These are phyloP conservation scores for Ophiobolus disseminans DNA, from an alignment of 2,329 filamentous ascomycete genomes.

Conservation along the genomic window DNA sequence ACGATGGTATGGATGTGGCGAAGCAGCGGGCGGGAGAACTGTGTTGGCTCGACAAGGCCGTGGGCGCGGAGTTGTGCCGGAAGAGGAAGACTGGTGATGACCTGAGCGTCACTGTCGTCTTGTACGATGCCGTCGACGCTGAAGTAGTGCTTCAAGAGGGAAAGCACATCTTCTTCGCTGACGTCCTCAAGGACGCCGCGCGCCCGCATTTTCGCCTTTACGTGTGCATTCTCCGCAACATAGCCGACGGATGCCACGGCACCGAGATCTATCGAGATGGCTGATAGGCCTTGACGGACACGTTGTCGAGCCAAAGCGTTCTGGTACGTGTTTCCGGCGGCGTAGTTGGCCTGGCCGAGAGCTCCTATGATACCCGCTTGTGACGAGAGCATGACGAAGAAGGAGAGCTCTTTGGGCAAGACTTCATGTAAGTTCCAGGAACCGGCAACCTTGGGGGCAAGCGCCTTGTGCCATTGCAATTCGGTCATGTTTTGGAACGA, in stretches of 20 bases:
- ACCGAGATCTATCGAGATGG: conserved; percentile 26
- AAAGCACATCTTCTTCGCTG: conserved; percentile 24
- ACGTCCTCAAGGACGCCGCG: conserved; percentile 20
- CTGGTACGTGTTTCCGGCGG: conserved; percentile 32
- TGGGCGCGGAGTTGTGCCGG: too few relatives aligned
- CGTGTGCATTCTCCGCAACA: conserved; percentile 21
- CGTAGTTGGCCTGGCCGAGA: conserved; percentile 32
- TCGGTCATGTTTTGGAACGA: conserved; percentile 27
- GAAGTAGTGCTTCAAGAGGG: conserved; percentile 25
- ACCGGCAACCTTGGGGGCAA: conserved; percentile 41
- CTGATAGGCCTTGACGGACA: conserved; percentile 15
- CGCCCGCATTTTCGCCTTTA: conserved; percentile 12
- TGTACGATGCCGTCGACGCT: conserved; percentile 16
- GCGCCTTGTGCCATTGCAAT: conserved; percentile 15
- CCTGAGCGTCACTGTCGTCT: conserved; percentile 17
- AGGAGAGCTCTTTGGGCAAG: conserved; percentile 25
- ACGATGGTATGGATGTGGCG: too few relatives aligned
- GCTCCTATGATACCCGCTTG: conserved; percentile 28
- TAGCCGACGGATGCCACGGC: conserved; percentile 20
- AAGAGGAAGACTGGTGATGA: too few relatives aligned
- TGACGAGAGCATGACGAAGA: conserved; percentile 35
- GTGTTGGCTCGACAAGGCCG: too few relatives aligned
- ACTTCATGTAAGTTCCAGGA: conserved; percentile 39
- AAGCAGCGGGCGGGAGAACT: too few relatives aligned
- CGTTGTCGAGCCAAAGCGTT: conserved; percentile 35